phyloP scores from a whole-genome alignment of 1,139 yeast genomes.

The Sugiyamaella xylanicola region DNA sequence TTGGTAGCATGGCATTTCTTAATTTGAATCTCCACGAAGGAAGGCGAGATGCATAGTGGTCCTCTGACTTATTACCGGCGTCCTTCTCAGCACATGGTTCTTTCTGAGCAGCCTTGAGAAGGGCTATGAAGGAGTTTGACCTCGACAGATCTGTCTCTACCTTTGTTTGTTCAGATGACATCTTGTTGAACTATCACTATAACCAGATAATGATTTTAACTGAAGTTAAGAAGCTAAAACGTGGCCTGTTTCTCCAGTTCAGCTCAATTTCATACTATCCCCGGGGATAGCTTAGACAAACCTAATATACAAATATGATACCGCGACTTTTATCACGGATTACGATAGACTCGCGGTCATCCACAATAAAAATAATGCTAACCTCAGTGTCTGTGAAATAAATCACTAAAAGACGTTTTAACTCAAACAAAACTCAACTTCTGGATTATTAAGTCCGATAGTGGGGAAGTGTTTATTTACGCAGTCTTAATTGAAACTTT shows the following conservation, averaged over 20 bases:
- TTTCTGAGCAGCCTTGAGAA: conserved; percentile 35
- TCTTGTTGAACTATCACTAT: not conserved
- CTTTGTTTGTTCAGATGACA: not conserved
- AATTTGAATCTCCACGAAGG: conserved; percentile 60
- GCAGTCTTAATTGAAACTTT: no score
- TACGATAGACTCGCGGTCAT: no score
- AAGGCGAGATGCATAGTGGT: conserved; percentile 64
- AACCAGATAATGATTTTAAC: not conserved
- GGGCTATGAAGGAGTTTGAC: conserved; percentile 34
- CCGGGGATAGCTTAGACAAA: no score
- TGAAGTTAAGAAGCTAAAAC: not conserved
- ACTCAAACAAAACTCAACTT: no score
- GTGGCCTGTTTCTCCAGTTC: not conserved
- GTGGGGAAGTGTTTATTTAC: no score
- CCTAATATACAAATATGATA: no score
- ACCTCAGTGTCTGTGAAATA: no score
- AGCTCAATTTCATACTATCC: no score
- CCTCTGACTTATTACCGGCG: conserved; percentile 71
- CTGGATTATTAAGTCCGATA: no score
- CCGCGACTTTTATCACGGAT: no score
- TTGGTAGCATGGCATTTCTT: conserved; percentile 59
- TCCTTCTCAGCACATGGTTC: conserved; percentile 46
- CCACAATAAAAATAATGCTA: no score
- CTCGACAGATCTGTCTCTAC: conserved; percentile 21
- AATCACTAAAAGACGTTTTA: no score